These are phyloP conservation scores for Nicotiana knightiana DNA, from an alignment of 257 asterid species.

Conservation along the genomic window DNA sequence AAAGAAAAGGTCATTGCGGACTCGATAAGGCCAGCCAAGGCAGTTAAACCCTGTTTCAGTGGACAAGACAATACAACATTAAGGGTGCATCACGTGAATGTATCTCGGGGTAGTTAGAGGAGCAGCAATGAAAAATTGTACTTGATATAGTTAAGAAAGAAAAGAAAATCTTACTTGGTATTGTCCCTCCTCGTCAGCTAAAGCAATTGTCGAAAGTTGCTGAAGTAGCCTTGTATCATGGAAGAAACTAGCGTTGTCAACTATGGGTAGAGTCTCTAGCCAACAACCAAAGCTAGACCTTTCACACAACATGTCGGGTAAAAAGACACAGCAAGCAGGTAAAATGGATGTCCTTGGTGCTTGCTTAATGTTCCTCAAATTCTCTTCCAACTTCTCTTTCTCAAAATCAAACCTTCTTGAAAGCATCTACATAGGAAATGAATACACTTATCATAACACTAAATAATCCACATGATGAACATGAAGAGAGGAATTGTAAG, in stretches of 20 bases:
- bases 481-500: slow-evolving; percentile 4
- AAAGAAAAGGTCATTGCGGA: slow-evolving; percentile 50
- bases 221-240: slow-evolving; percentile 61
- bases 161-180: slow-evolving; percentile 29
- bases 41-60: slow-evolving; percentile 44
- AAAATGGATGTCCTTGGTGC: slow-evolving; percentile 18
- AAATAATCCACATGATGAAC: background rate
- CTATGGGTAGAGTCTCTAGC: slow-evolving; percentile 55
- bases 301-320: slow-evolving; percentile 41
- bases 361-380: slow-evolving; percentile 16
- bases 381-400: slow-evolving; percentile 41
- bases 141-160: background rate
- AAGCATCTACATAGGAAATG: slow-evolving; percentile 40
- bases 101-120: background rate
- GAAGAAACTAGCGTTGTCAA: slow-evolving; percentile 65
- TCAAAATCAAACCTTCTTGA: slow-evolving; percentile 52
- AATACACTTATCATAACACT: slow-evolving; percentile 13
- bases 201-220: slow-evolving; percentile 39
- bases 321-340: slow-evolving; percentile 57
- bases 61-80: slow-evolving; percentile 7
- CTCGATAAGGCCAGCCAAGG: slow-evolving; percentile 36
- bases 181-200: slow-evolving; percentile 45
- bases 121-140: background rate
- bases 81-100: background rate
- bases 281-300: slow-evolving; percentile 49